phyloP scores from a whole-genome alignment of 75 land plant genomes.

The Cryptomeria japonica region DNA sequence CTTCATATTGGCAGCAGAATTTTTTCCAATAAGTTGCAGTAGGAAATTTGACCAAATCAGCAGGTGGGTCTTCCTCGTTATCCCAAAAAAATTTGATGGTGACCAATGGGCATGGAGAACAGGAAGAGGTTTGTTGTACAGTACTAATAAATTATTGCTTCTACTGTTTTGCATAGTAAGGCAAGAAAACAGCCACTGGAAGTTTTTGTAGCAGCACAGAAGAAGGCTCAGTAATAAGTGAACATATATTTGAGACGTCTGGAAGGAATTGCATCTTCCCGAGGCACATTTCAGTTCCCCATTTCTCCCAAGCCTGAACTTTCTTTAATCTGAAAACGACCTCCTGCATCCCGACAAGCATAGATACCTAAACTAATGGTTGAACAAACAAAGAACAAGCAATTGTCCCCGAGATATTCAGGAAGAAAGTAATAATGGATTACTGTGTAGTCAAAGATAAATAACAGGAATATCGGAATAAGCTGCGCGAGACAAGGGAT shows the following conservation, averaged over 20 bases:
- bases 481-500: not conserved
- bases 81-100: not conserved
- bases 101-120: not conserved
- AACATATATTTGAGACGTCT: not conserved
- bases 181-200: constrained; percentile 19
- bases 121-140: not conserved
- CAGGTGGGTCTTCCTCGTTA: not conserved
- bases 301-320: not conserved
- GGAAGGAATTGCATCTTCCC: not conserved
- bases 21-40: not conserved
- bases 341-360: not conserved
- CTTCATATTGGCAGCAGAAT: not conserved
- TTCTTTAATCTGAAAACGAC: not conserved
- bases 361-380: not conserved
- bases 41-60: not conserved
- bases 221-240: not conserved
- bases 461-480: not conserved
- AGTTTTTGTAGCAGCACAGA: not conserved
- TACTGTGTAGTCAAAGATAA: not conserved
- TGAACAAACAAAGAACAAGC: not conserved
- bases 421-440: not conserved
- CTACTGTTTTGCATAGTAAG: constrained; percentile 30
- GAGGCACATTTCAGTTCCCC: not conserved
- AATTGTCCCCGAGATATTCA: not conserved
- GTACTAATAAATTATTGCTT: constrained; percentile 38